A percentile compares a stretch with the other conserved stretches of the same genome.
Evolutionary conservation across 2,329 filamentous ascomycete genomes (phyloP).

Genomic region (Nothopassalora personata): DNA sequence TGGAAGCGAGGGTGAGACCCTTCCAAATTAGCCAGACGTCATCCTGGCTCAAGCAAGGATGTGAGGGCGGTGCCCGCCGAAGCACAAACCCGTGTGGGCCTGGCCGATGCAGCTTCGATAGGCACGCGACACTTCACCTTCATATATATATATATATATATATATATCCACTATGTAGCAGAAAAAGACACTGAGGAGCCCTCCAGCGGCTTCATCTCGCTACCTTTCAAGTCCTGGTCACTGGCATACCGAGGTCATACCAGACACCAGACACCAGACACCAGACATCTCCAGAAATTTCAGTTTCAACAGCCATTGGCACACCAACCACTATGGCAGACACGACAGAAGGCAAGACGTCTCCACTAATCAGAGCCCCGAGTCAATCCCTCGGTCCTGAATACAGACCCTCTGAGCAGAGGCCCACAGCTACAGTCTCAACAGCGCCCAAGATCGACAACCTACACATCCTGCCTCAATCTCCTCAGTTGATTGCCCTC

Average conservation of each 20-base stretch:
- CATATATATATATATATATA: not conserved
- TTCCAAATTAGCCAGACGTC: not conserved
- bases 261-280: not conserved
- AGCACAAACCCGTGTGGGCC: not conserved
- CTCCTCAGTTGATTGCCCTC: constrained; percentile 92
- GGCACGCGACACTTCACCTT: not conserved
- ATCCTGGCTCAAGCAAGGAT: not conserved
- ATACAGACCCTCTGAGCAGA: constrained; percentile 70
- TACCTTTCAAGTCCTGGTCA: not conserved
- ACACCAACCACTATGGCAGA: not conserved
- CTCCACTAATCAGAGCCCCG: constrained; percentile 33
- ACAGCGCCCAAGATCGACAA: constrained; percentile 75
- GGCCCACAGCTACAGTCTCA: constrained; percentile 69
- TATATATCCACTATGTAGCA: not conserved
- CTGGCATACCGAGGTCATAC: not conserved
- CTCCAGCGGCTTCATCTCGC: not conserved
- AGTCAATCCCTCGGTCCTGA: constrained; percentile 69
- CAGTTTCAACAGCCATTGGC: not conserved
- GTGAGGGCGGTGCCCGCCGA: not conserved
- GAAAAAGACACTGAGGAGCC: not conserved
- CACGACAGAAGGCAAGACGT: constrained; percentile 7
- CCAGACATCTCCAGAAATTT: not conserved
- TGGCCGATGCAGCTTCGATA: not conserved
- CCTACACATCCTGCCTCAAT: constrained; percentile 85
- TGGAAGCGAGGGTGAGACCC: not conserved